Evolutionary conservation across 805 yeast species (phyloP), one percentile per base, ranked within the genome.

Genomic region (Wilhelminamyces savonicus): DNA sequence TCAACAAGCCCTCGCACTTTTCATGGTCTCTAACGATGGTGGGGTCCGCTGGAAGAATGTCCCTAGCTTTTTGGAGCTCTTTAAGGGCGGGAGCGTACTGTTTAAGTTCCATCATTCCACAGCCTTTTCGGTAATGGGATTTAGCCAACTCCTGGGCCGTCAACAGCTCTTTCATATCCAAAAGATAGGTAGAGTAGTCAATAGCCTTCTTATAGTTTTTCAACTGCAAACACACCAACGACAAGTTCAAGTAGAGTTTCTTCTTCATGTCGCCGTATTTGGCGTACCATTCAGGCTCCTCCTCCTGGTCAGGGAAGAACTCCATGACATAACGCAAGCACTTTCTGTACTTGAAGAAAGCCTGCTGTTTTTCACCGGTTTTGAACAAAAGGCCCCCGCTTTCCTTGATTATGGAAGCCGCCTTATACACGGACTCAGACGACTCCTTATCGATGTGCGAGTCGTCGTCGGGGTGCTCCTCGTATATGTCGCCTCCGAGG

Each of bases 391-490:
- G 41, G 0, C 80, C 67, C 1, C 85, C 94, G 14, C 87, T 73
- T 19, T 74, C 76, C 41, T 83, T 83, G 29, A 83, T 82, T 11
- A 53, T 71, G 7, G 38, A 41, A 0, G 78, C 52, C 0, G 79
- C 84, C 7, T 56, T 56, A 33, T 48, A 73, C 0, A 80, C 77
- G 14, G 62, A 59, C 29, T 60, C 66, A 6, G 76, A 62, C 29
- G 78, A 73, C 13, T 81, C 78, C 26, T 71, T 70, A 33, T 72
- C 77, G 28, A 79, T 73, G 34, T 66, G 52, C 13, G 27, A 42
- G 41, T 82, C 85, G 50, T 83, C 94, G 36, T 77, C 87, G 0
- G 92, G 94, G 41, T 66, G 74, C 50, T 82, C 92, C 53, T 82
- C 92, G 43, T 68, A 83, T 0, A 72, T 50, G 43, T 83, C 94